phyloP scores from a whole-genome alignment of 2,329 filamentous ascomycete species.

The Calonectria crousiana region DNA sequence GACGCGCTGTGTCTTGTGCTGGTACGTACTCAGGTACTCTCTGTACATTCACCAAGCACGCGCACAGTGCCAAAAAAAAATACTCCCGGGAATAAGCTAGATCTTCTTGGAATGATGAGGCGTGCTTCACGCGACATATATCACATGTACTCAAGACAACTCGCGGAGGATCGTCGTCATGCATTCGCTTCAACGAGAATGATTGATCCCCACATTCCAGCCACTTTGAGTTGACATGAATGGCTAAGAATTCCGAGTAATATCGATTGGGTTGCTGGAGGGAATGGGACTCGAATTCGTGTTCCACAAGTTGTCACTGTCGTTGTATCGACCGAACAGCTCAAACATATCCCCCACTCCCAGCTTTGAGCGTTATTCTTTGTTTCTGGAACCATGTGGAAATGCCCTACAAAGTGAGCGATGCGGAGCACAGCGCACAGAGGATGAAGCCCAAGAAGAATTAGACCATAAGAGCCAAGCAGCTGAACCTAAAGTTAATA shows the following conservation, averaged over 20 bases:
- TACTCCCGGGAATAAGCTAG: background rate
- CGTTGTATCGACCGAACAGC: background rate
- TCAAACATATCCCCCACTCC: background rate
- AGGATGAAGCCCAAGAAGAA: background rate
- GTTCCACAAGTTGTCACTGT: background rate
- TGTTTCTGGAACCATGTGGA: background rate
- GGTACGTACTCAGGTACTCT: background rate
- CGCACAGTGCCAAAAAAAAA: background rate
- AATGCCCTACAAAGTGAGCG: too few relatives aligned
- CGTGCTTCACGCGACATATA: background rate
- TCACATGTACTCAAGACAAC: background rate
- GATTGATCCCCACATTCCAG: background rate
- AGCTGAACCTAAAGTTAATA: background rate
- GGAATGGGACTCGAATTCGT: background rate
- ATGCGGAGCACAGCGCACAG: too few relatives aligned
- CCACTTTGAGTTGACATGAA: background rate
- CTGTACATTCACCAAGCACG: background rate
- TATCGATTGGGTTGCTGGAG: background rate
- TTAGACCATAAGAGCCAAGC: background rate
- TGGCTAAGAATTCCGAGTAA: background rate
- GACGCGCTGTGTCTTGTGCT: background rate
- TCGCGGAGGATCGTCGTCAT: background rate
- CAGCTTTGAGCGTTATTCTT: background rate
- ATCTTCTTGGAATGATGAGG: background rate
- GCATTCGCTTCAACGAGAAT: background rate